phyloP scores from a whole-genome alignment of 2,329 filamentous ascomycete species.

The Remersonia thermophila region DNA sequence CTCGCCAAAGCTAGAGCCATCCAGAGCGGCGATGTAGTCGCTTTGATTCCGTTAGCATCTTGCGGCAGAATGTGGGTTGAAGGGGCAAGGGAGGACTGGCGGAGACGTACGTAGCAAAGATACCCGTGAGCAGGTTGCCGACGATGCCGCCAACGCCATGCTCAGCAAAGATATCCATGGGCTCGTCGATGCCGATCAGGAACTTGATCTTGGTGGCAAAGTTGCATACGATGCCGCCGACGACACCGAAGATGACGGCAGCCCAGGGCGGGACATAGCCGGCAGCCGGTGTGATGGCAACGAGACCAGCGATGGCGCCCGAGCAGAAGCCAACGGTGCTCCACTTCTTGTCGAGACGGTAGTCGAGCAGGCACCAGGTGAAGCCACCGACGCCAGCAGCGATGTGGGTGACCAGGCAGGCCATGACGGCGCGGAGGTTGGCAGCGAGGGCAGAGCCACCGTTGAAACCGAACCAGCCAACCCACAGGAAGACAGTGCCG shows the following conservation, averaged over 20 bases:
- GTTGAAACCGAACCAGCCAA: constrained; percentile 96
- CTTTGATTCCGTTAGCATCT: constrained; percentile 25
- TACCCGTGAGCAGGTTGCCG: constrained; percentile 65
- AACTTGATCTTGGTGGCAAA: constrained; percentile 77
- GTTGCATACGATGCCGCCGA: constrained; percentile 59
- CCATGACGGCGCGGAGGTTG: constrained; percentile 82
- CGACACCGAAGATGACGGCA: constrained; percentile 45
- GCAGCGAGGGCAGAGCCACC: constrained; percentile 70
- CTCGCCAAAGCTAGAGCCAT: constrained; percentile 55
- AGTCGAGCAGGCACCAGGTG: constrained; percentile 77
- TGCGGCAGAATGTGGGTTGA: no score
- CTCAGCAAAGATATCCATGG: constrained; percentile 83
- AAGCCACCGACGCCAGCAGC: constrained; percentile 71
- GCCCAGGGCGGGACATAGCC: constrained; percentile 63
- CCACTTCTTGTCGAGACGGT: constrained; percentile 86
- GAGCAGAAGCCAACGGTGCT: constrained; percentile 90
- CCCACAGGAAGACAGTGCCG: constrained; percentile 65
- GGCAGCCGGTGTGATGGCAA: constrained; percentile 75
- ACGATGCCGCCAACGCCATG: constrained; percentile 75
- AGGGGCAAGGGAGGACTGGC: no score
- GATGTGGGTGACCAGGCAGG: constrained; percentile 76
- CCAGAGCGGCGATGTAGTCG: constrained; percentile 60
- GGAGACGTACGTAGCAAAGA: constrained; percentile 60
- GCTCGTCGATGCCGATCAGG: constrained; percentile 65
- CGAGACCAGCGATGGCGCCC: constrained; percentile 73